Evolutionary conservation across 495 filamentous ascomycete genomes (phyloP), one percentile per base, ranked within the genome.

Genomic region (Lophiotrema nucula): DNA sequence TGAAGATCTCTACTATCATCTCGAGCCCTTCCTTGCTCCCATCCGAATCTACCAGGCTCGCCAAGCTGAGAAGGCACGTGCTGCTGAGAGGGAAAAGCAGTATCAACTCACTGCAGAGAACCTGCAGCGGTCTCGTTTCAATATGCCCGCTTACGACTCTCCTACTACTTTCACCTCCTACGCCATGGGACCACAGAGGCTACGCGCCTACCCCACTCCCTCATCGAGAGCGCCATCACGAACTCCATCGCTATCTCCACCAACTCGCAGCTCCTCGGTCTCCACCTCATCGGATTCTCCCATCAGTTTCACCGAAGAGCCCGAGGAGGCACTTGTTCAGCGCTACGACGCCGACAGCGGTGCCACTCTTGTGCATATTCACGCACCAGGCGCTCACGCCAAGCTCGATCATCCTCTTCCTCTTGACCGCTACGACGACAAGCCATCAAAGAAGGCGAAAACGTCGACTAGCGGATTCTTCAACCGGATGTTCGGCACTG

Each of bases 21-120:
- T 97, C 8, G 91, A 97, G 60, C 83, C 83, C 42, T 98, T 97
- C 78, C 79, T 98, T 19, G 83, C 81, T 13, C 92, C 92, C 26
- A 89, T 97, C 69, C 87, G 90, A 53, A 47, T 67, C 35, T 65
- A 66, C 48, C 70, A 74, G 43, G 62, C 64, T 11, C 64, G 65
- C 38, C 66, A 70, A 41, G 69, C 67, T 2, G 72, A 74, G 61
- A 69, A 72, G 62, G 64, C 66, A 15, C 61, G 67, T 72, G 76
- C 73, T 67, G 74, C 70, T 56, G 62, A 73, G 45, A 69, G 68
- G 56, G 68, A 76, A 68, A 74, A 74, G 66, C 58, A 67, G 48
- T 60, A 62, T 38, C 43, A 45, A 18, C 59, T 67, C 41, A 60
- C 54, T 38, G 44, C 54, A 5, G 64, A 63, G 59, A 67, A 67